These are phyloP conservation scores for Rosa lucieae DNA, from an alignment of 306 rosid genomes.

Conservation along the genomic window DNA sequence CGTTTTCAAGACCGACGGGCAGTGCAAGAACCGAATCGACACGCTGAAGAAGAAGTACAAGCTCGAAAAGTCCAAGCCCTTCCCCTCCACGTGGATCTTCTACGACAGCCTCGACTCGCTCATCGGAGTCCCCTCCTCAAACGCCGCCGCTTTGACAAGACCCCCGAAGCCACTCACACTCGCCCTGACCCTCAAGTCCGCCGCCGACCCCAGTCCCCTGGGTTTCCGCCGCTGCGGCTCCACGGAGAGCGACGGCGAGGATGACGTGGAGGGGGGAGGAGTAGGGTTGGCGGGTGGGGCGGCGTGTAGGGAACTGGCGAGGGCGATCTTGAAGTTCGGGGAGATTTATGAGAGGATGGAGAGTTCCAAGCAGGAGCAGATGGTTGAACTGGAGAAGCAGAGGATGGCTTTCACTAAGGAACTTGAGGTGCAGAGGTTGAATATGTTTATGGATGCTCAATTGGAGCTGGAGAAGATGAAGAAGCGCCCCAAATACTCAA, in stretches of 20 bases:
- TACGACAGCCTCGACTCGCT: slow-evolving; percentile 37
- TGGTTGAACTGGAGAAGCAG: slow-evolving; percentile 54
- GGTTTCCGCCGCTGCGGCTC: no score
- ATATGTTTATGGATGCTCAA: slow-evolving; percentile 49
- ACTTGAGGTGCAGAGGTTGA: slow-evolving; percentile 46
- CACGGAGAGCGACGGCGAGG: slow-evolving; percentile 9
- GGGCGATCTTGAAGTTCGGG: slow-evolving; percentile 47
- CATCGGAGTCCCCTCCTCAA: slow-evolving; percentile 14
- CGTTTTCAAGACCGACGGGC: slow-evolving; percentile 32
- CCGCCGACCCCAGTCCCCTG: slow-evolving; percentile 12
- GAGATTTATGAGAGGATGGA: slow-evolving; percentile 50
- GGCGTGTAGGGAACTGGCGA: slow-evolving; percentile 44
- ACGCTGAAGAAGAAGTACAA: slow-evolving; percentile 58
- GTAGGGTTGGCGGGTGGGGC: slow-evolving; percentile 27
- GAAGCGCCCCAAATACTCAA: slow-evolving; percentile 25
- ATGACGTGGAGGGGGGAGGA: slow-evolving; percentile 18
- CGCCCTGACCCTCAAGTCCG: slow-evolving; percentile 20
- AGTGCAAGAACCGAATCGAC: slow-evolving; percentile 55
- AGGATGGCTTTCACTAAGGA: slow-evolving; percentile 52
- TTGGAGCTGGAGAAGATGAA: slow-evolving; percentile 42
- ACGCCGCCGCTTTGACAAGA: slow-evolving; percentile 14
- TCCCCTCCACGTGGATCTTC: slow-evolving; percentile 45
- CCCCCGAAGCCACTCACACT: slow-evolving; percentile 5
- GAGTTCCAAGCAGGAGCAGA: slow-evolving; percentile 40
- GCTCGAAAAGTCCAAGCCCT: slow-evolving; percentile 43